phyloP scores from a whole-genome alignment of 2,329 filamentous ascomycete genomes.

The Penicillium sp. region DNA sequence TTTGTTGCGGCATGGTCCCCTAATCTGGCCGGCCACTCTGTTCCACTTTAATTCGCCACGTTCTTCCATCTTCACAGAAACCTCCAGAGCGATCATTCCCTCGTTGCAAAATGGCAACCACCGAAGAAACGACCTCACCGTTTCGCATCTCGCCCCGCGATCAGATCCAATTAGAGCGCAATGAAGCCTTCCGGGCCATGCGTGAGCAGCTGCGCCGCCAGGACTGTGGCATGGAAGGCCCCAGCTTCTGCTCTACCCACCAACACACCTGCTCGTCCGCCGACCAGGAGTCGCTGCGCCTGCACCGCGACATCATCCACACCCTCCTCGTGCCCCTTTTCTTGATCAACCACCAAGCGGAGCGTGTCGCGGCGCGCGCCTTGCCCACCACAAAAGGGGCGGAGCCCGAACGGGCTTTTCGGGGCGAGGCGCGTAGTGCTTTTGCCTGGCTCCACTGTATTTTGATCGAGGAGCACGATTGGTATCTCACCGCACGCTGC shows the following conservation, averaged over 20 bases:
- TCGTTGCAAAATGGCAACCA: no score
- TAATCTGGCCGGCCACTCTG: slow-evolving; percentile 11
- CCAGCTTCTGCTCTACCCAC: slow-evolving; percentile 40
- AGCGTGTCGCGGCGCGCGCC: slow-evolving; percentile 50
- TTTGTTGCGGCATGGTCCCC: slow-evolving; percentile 14
- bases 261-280: slow-evolving; percentile 30
- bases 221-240: slow-evolving; percentile 35
- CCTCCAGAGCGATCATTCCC: not conserved
- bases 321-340: slow-evolving; percentile 58
- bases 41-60: not conserved
- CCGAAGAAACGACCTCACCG: slow-evolving; percentile 28
- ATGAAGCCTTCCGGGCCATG: slow-evolving; percentile 36
- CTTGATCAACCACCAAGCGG: slow-evolving; percentile 56
- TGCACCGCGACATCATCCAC: slow-evolving; percentile 59
- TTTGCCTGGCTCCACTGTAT: slow-evolving; percentile 61
- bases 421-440: slow-evolving; percentile 55
- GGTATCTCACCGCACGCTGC: slow-evolving; percentile 57
- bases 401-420: slow-evolving; percentile 58
- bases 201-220: slow-evolving; percentile 36
- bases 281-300: slow-evolving; percentile 40
- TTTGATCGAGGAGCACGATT: slow-evolving; percentile 56
- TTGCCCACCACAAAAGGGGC: slow-evolving; percentile 49
- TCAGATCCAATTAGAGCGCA: slow-evolving; percentile 31
- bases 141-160: slow-evolving; percentile 37
- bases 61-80: no score